phyloP scores from a whole-genome alignment of 768 basidiomycete species.

The Scleroderma bovista region DNA sequence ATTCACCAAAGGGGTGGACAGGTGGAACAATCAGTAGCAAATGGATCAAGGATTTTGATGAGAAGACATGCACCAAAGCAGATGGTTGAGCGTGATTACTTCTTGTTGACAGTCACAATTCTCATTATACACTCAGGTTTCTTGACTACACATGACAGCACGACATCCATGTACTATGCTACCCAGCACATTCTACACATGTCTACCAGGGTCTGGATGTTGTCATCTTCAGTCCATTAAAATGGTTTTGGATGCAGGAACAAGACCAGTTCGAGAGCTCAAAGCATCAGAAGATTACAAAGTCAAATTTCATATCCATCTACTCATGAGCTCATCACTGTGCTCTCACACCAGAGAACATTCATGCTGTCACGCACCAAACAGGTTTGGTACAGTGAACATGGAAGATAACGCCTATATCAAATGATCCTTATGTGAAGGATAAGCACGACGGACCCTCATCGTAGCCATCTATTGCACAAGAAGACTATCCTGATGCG shows the following conservation, averaged over 20 bases:
- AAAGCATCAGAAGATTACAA: neutral
- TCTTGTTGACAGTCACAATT: conserved; percentile 43
- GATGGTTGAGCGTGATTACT: conserved; percentile 27
- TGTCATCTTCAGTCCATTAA: conserved; percentile 30
- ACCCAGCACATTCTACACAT: conserved; percentile 26
- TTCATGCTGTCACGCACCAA: too few species aligned
- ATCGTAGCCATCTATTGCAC: too few species aligned
- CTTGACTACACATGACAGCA: conserved; percentile 32
- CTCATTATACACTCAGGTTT: conserved; percentile 35
- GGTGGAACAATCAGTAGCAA: conserved; percentile 20
- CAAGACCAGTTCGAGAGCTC: neutral
- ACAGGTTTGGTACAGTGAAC: too few species aligned
- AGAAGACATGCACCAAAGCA: conserved; percentile 29
- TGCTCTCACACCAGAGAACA: conserved; percentile 14
- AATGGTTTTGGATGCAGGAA: conserved; percentile 23
- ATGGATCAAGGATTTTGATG: conserved; percentile 30
- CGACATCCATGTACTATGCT: conserved; percentile 39
- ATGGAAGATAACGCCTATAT: too few species aligned
- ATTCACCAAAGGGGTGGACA: conserved; percentile 24
- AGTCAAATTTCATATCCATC: conserved; percentile 9
- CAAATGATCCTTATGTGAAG: too few species aligned
- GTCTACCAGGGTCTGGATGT: conserved; percentile 40
- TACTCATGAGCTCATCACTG: conserved; percentile 11
- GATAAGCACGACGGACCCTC: too few species aligned
- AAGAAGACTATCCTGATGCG: too few species aligned